phyloP scores from a whole-genome alignment of 2,329 filamentous ascomycete genomes.

The Zasmidium cellare region DNA sequence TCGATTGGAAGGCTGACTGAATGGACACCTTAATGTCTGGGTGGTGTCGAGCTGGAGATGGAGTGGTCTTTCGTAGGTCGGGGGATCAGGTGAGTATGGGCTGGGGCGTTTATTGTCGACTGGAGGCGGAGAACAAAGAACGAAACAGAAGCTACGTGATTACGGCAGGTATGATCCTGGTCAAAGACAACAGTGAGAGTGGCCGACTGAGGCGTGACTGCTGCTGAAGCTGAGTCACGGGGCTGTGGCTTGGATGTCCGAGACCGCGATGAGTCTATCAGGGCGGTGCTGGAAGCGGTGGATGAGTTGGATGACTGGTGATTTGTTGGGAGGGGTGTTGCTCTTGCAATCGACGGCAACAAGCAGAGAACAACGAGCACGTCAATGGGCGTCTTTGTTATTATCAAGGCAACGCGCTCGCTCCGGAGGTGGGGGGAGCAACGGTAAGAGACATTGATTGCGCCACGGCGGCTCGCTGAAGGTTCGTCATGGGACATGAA shows the following conservation, averaged over 20 bases:
- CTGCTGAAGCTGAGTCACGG: slow-evolving; percentile 2
- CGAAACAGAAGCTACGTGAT: slow-evolving; percentile 17
- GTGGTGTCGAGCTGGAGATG: slow-evolving; percentile 4
- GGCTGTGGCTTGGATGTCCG: background rate
- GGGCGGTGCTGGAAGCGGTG: background rate
- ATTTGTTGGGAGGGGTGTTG: background rate
- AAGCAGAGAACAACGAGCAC: slow-evolving; percentile 20
- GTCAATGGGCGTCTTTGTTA: slow-evolving; percentile 11
- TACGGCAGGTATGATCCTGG: slow-evolving; percentile 12
- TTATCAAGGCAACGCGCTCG: background rate
- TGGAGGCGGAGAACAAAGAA: slow-evolving; percentile 12
- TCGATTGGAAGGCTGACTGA: slow-evolving; percentile 6
- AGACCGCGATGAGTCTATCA: slow-evolving; percentile 7
- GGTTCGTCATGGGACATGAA: background rate
- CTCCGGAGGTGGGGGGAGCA: slow-evolving; percentile 5
- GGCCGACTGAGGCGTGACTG: slow-evolving; percentile 12
- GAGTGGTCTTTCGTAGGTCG: slow-evolving; percentile 5
- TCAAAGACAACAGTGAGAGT: background rate
- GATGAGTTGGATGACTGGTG: background rate
- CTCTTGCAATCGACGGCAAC: background rate
- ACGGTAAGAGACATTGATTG: slow-evolving; percentile 9
- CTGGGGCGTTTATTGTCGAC: slow-evolving; percentile 9
- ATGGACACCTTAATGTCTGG: slow-evolving; percentile 26
- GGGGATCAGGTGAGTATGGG: slow-evolving; percentile 1
- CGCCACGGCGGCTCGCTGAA: slow-evolving; percentile 1